A percentile compares a stretch with the other conserved stretches of the same genome.
Conservation (phyloP, 495 filamentous ascomycete genomes). For the Neurospora sp. region DNA sequence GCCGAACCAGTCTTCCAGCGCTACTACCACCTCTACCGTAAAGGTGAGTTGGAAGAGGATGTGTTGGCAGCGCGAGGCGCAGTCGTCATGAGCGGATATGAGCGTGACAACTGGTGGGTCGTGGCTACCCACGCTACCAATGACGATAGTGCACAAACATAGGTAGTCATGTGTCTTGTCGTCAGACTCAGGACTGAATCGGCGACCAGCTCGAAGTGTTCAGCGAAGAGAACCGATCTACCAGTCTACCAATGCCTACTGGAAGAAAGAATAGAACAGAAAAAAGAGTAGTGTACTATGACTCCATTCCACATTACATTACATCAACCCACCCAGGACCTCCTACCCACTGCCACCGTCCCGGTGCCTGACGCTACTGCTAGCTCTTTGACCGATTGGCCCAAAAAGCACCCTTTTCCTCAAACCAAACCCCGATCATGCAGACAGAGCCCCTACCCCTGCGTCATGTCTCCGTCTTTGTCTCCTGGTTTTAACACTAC, state of each 20-base stretch:
- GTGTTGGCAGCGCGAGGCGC: conserved; percentile 62
- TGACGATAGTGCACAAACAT: not conserved
- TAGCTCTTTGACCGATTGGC: not conserved
- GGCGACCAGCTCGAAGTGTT: not conserved
- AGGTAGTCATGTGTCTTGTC: conserved; percentile 4
- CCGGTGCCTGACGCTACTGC: not conserved
- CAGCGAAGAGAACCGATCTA: not conserved
- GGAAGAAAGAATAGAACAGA: not conserved
- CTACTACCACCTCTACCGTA: conserved; percentile 89
- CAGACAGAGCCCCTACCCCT: not conserved
- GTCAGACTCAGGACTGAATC: not conserved
- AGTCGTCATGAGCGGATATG: conserved; percentile 77
- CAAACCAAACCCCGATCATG: not conserved
- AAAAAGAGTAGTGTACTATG: not conserved
- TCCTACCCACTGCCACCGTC: not conserved
- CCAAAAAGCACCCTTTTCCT: not conserved
- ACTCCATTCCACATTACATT: not conserved
- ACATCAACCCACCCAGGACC: not conserved
- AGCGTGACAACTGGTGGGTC: conserved; percentile 98
- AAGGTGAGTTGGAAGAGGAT: conserved; percentile 79
- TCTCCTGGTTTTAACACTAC: not conserved
- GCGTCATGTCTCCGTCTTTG: not conserved
- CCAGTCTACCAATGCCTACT: not conserved
- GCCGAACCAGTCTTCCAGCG: conserved; percentile 59
- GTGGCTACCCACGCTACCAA: conserved; percentile 24